Evolutionary conservation across 176 grass and related monocot genomes (phyloP).

Genomic region (Cenchrus purpureus): DNA sequence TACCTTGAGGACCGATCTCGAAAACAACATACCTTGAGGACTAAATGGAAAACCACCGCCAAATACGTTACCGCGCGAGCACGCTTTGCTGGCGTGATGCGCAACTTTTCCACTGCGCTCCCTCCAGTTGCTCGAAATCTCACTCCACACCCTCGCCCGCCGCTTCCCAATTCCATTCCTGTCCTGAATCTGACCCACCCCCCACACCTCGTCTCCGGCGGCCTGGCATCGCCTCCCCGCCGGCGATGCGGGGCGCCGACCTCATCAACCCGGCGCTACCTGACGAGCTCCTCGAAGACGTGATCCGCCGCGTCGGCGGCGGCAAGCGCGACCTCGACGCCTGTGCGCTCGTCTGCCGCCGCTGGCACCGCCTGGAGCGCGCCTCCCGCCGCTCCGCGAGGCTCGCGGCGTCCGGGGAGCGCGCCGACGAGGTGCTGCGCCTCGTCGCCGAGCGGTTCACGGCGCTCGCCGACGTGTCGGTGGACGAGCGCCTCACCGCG

Average conservation of each 20-base stretch:
- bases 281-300: constrained; percentile 64
- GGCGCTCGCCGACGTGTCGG: constrained; percentile 54
- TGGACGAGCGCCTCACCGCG: constrained; percentile 57
- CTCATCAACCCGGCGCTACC: constrained; percentile 68
- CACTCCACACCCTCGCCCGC: neutral
- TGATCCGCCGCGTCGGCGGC: constrained; percentile 51
- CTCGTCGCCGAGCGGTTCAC: constrained; percentile 57
- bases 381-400: constrained; percentile 50
- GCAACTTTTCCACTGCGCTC: neutral
- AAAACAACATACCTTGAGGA: too few relatives aligned
- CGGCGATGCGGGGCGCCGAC: constrained; percentile 64
- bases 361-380: constrained; percentile 70
- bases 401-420: constrained; percentile 59
- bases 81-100: neutral
- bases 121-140: neutral
- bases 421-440: constrained; percentile 58
- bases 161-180: neutral
- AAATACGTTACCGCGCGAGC: neutral
- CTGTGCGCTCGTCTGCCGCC: constrained; percentile 71
- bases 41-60: neutral
- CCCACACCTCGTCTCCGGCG: neutral
- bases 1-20: too few relatives aligned
- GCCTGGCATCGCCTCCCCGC: neutral
- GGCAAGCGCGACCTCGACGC: constrained; percentile 70
- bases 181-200: too few relatives aligned